Evolutionary conservation across 345 rosid species (phyloP).

Genomic region (Passiflora organensis): DNA sequence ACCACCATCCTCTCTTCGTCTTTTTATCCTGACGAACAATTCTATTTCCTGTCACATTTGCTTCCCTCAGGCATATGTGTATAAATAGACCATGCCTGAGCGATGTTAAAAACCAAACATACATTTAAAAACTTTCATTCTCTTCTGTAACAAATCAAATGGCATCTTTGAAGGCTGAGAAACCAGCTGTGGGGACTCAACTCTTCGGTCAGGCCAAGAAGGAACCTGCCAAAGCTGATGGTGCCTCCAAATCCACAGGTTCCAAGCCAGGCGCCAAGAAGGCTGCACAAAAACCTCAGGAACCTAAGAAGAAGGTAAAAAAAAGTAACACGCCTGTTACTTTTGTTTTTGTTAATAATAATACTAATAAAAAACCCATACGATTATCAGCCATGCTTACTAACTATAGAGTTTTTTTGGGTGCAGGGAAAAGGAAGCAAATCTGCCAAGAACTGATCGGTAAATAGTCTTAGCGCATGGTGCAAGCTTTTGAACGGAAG

Average conservation of each 20-base stretch:
- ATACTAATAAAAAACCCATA: constrained; percentile 16
- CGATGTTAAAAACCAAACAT: too few relatives aligned
- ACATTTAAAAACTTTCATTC: too few relatives aligned
- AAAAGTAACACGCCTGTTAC: not conserved
- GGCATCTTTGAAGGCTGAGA: constrained; percentile 40
- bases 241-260: constrained; percentile 22
- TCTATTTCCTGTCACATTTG: too few relatives aligned
- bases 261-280: constrained; percentile 43
- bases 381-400: not conserved
- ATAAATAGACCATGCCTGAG: too few relatives aligned
- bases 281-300: constrained; percentile 40
- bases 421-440: constrained; percentile 20
- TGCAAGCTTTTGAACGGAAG: too few relatives aligned
- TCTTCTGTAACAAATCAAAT: constrained; percentile 2
- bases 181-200: constrained; percentile 36
- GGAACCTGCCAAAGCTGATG: constrained; percentile 30
- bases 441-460: constrained; percentile 16
- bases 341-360: not conserved
- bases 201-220: constrained; percentile 33
- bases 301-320: constrained; percentile 46
- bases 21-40: too few relatives aligned
- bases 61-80: too few relatives aligned
- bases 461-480: too few relatives aligned
- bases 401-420: not conserved
- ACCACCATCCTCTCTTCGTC: too few relatives aligned